These are phyloP conservation scores for Fusarium piperis DNA, from an alignment of 2,329 filamentous ascomycete genomes.

Conservation along the genomic window DNA sequence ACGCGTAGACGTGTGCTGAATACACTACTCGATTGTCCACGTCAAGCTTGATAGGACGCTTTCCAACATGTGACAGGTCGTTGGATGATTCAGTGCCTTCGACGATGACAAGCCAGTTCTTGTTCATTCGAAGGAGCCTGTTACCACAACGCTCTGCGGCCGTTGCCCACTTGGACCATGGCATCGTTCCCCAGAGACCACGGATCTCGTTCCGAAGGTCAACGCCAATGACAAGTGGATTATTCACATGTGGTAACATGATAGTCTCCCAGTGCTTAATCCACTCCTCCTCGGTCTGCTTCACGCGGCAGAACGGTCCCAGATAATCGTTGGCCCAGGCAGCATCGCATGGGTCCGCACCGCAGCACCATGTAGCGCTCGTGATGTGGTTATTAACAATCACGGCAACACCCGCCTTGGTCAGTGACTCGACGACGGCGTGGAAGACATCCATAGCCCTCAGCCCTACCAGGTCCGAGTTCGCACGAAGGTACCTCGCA, in stretches of 20 bases:
- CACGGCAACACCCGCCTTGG: slow-evolving; percentile 69
- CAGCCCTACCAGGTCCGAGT: slow-evolving; percentile 66
- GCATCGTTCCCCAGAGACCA: slow-evolving; percentile 75
- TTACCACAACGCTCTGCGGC: slow-evolving; percentile 73
- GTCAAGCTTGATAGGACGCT: slow-evolving; percentile 67
- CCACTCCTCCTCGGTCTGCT: slow-evolving; percentile 72
- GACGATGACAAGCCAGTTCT: slow-evolving; percentile 73
- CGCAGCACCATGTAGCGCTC: slow-evolving; percentile 74
- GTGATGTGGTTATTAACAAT: slow-evolving; percentile 79
- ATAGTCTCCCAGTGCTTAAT: slow-evolving; percentile 73
- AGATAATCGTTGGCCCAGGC: slow-evolving; percentile 74
- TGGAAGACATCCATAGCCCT: slow-evolving; percentile 69
- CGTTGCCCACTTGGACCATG: slow-evolving; percentile 70
- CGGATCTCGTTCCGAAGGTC: slow-evolving; percentile 77
- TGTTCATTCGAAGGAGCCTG: slow-evolving; percentile 66
- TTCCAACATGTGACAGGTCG: slow-evolving; percentile 65
- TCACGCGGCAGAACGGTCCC: slow-evolving; percentile 66
- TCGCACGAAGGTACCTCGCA: slow-evolving; percentile 61
- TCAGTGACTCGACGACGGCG: slow-evolving; percentile 67
- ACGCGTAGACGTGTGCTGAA: slow-evolving; percentile 74
- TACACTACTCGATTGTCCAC: slow-evolving; percentile 68
- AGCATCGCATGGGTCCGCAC: slow-evolving; percentile 73
- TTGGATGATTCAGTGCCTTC: slow-evolving; percentile 75
- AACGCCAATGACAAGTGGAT: slow-evolving; percentile 71
- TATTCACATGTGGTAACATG: slow-evolving; percentile 67